A percentile compares a stretch with the other conserved stretches of the same genome.
Evolutionary conservation across 2,329 filamentous ascomycete genomes (phyloP).

Genomic region (Byssoonygena ceratinophila): DNA sequence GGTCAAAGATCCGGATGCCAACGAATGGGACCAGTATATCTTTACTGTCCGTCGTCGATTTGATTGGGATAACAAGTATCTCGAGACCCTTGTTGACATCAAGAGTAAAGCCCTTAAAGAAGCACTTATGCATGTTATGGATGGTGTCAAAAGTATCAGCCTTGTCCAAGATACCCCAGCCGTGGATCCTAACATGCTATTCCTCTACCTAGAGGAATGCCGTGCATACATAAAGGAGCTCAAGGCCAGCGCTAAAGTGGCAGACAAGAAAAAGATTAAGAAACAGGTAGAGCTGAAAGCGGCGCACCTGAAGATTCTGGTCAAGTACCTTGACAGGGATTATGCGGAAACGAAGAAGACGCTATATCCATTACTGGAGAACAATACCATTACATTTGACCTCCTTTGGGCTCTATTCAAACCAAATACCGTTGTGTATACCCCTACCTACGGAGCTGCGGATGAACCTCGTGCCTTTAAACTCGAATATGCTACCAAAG

Average conservation of each 20-base stretch:
- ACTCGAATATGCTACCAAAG: constrained; percentile 63
- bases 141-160: constrained; percentile 65
- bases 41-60: constrained; percentile 78
- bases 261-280: constrained; percentile 35
- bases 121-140: constrained; percentile 59
- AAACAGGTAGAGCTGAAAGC: constrained; percentile 32
- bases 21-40: constrained; percentile 65
- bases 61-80: constrained; percentile 72
- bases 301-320: constrained; percentile 54
- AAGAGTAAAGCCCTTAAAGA: constrained; percentile 71
- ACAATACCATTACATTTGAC: constrained; percentile 78
- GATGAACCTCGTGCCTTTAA: constrained; percentile 76
- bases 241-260: constrained; percentile 53
- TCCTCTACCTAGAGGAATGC: constrained; percentile 71
- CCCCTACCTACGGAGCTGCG: constrained; percentile 62
- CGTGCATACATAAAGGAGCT: constrained; percentile 53
- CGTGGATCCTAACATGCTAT: constrained; percentile 60
- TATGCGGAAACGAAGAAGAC: constrained; percentile 69
- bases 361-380: constrained; percentile 67
- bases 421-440: constrained; percentile 68
- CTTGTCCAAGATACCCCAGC: constrained; percentile 70
- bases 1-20: constrained; percentile 49
- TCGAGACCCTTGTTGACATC: constrained; percentile 66
- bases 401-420: constrained; percentile 83
- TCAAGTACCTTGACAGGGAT: constrained; percentile 71